Conservation (phyloP, 331 rosid genomes). For the Ulmus americana region DNA sequence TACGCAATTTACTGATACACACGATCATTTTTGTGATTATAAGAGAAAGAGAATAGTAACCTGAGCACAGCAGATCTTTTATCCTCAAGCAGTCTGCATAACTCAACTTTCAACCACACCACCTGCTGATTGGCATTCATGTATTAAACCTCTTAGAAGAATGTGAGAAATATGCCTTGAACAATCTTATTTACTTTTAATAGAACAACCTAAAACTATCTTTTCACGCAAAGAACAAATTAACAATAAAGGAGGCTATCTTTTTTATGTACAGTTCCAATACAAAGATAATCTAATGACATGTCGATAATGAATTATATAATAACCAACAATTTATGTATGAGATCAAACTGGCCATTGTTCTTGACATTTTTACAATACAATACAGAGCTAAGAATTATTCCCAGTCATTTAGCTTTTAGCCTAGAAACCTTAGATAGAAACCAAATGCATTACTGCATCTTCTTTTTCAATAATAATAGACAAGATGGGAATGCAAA, state of each 20-base stretch:
- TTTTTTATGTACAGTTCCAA: background rate
- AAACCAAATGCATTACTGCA: constrained; percentile 20
- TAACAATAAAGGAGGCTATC: background rate
- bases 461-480: constrained; percentile 1
- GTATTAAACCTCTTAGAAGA: constrained; percentile 15
- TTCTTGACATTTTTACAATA: background rate
- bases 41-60: constrained; percentile 33
- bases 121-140: constrained; percentile 51
- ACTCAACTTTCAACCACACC: constrained; percentile 78
- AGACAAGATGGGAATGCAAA: constrained; percentile 1
- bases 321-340: background rate
- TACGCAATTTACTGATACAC: background rate
- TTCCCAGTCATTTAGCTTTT: background rate
- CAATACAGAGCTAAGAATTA: background rate
- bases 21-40: background rate
- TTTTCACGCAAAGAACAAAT: background rate
- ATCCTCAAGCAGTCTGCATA: constrained; percentile 79
- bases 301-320: background rate
- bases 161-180: background rate
- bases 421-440: background rate
- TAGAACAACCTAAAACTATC: background rate
- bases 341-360: background rate
- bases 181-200: background rate
- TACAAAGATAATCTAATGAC: background rate
- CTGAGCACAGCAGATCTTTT: constrained; percentile 86